Evolutionary conservation across 495 filamentous ascomycete species (phyloP), one percentile per base, ranked within the genome.

Genomic region (Aspergillus ostianus): DNA sequence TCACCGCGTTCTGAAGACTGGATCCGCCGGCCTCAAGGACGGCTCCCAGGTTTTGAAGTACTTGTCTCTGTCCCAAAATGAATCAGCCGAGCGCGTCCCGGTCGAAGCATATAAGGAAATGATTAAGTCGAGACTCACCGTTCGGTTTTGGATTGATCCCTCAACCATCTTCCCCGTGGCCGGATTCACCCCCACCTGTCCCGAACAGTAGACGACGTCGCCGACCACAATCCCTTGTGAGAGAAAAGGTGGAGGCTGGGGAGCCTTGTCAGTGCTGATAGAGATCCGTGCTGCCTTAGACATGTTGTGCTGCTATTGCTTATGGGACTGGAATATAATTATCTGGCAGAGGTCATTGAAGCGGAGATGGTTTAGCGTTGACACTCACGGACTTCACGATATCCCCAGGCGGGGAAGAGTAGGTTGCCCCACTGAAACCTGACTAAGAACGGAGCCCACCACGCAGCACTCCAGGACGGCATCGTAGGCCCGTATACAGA

Each of bases 11-110:
- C 30, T 78, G 72, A 36, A 90, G 69, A 51, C 73, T 77, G 5
- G 85, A 87, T 17, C 85, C 85, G 1, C 84, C 84, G 6, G 85
- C 85, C 59, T 84, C 78, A 23, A 91, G 80, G 8, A 91, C 83
- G 17, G 85, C 82, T 8, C 75, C 72, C n/a, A 91, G 77, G 66
- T 90, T 91, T 53, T 75, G 73, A 59, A 89, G 72, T 45, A 78
- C 77, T 76, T 80, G 81, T 63, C 61, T 66, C 73, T 76, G n/a
- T n/a, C 36, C 10, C 4, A 8, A 2, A 15, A 6, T 27, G 46
- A 2, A 41, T 53, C 19, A 55, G 47, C 52, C 3, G 26, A 12
- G 10, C 5, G 18, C n/a, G 8, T n/a, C 29, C 32, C 46, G 32
- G 19, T 32, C 13, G 19, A 7, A 20, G 18, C 18, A 44, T 20